Base-by-base conservation (phyloP, 2,329 filamentous ascomycete genomes). In the Talaromyces sp. region DNA sequence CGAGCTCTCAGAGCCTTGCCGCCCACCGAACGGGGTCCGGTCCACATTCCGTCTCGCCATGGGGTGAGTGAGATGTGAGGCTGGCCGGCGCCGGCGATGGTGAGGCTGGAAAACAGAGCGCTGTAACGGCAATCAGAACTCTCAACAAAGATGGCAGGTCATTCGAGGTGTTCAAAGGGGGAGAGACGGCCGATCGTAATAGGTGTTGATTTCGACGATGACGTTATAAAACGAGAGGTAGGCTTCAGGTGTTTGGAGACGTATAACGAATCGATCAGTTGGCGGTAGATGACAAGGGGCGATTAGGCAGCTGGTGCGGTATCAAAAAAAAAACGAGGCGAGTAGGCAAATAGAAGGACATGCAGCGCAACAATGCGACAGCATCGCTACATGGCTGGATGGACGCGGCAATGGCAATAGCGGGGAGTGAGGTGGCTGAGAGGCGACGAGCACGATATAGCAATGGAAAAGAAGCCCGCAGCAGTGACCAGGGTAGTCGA, bases 1-100 rank as follows among this genome's bases (percentile, higher is more conserved):
- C 32, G 76, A 75, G 68, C 72, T 75, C 60, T 72, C 73, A n/a
- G 76, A 78, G 60, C 73, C 76, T 67, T 77, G 72, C 55, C 76
- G 72, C 32, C 69, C 66, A 65, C 73, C 70, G 30, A 69, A 63
- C 63, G 67, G 66, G 53, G 75, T 70, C 55, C 70, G 69, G 60
- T 73, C 71, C 27, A 19, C 56, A 53, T 62, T 60, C 55, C 67
- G 69, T 66, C 67, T 67, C 36, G 73, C 69, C 74, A 77, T 76
- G 65, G 54, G 68, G 67, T 11, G 17, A 22, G 22, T 25, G 55
- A 51, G 51, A 22, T 19, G 49, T 17, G 42, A 52, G 25, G 7
- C n/a, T 61, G 54, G 42, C 58, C 49, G 30, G 30, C 58, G 55
- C 58, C 44, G 25, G 44, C 22, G 49, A 30, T 13, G 19, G 49